A percentile compares a stretch with the other conserved stretches of the same genome.
These are phyloP conservation scores for Puccinia coronata DNA, from an alignment of 1,284 basidiomycete species.

Conservation along the genomic window DNA sequence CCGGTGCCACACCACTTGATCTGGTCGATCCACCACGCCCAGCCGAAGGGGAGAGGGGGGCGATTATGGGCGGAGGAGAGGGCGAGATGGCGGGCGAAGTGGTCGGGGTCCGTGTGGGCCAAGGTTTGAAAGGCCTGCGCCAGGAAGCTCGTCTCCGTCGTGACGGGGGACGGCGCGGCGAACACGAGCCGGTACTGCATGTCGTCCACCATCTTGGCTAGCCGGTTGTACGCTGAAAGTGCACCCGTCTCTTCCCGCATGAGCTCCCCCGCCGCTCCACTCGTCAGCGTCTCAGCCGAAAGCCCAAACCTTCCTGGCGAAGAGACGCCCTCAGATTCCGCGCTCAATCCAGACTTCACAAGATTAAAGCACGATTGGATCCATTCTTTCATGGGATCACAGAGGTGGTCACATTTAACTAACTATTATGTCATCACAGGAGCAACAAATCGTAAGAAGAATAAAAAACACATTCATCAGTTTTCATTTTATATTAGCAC, in stretches of 20 bases:
- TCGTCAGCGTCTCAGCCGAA: neutral
- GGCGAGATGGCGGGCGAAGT: conserved; percentile 14
- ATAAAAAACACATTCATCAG: too few relatives aligned
- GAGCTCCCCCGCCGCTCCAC: neutral
- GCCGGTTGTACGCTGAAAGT: conserved; percentile 34
- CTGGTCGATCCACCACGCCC: conserved; percentile 38
- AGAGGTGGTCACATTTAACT: conserved; percentile 29
- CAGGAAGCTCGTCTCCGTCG: neutral
- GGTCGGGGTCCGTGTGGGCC: neutral
- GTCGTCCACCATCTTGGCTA: conserved; percentile 26
- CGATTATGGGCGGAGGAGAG: neutral
- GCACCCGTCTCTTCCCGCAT: conserved; percentile 21
- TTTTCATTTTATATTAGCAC: neutral
- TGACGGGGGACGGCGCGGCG: neutral
- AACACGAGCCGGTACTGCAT: conserved; percentile 31
- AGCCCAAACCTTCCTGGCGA: neutral
- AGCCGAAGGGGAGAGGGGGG: conserved; percentile 22
- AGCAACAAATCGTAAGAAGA: neutral
- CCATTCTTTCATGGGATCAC: conserved; percentile 44
- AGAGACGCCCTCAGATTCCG: neutral
- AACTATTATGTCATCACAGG: neutral
- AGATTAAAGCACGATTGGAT: conserved; percentile 31
- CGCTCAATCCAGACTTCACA: conserved; percentile 14
- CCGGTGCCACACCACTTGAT: conserved; percentile 8
- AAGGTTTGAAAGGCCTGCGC: conserved; percentile 26